Conservation (phyloP, 768 basidiomycete species). For the Boletus reticuloceps region DNA sequence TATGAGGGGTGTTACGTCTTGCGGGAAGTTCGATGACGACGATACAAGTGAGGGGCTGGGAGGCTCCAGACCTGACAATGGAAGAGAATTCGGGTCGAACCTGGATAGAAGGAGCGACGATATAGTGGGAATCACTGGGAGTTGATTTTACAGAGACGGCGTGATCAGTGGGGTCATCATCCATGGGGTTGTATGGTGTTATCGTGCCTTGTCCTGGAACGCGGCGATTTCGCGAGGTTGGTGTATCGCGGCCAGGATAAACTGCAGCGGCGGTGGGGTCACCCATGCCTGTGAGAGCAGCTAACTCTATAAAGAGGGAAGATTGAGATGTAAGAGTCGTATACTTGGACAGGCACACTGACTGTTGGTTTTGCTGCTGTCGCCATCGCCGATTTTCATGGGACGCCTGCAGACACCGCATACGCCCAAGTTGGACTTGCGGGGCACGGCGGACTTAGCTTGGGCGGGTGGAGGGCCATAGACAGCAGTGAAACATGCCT, state of each 20-base stretch:
- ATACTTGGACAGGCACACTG: slow-evolving; percentile 27
- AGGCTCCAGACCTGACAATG: slow-evolving; percentile 66
- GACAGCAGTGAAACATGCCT: slow-evolving; percentile 97
- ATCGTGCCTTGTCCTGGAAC: slow-evolving; percentile 20
- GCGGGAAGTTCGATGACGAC: slow-evolving; percentile 90
- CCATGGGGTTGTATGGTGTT: slow-evolving; percentile 59
- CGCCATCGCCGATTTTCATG: slow-evolving; percentile 93
- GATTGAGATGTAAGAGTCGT: slow-evolving; percentile 2
- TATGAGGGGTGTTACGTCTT: slow-evolving; percentile 51
- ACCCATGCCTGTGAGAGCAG: slow-evolving; percentile 88
- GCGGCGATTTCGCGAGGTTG: slow-evolving; percentile 35
- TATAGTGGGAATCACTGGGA: slow-evolving; percentile 54
- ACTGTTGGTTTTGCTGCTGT: slow-evolving; percentile 86
- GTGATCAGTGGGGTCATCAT: slow-evolving; percentile 83
- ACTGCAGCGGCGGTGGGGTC: slow-evolving; percentile 52
- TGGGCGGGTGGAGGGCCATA: slow-evolving; percentile 82
- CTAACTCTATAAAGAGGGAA: slow-evolving; percentile 65
- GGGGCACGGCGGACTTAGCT: slow-evolving; percentile 50
- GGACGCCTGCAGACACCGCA: slow-evolving; percentile 96
- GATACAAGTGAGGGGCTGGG: slow-evolving; percentile 90
- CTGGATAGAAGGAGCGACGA: slow-evolving; percentile 91
- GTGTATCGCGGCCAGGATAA: slow-evolving; percentile 69
- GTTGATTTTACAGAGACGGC: slow-evolving; percentile 47
- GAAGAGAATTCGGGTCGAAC: slow-evolving; percentile 90
- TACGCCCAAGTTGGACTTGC: slow-evolving; percentile 84